phyloP scores from a whole-genome alignment of 352 stramenopile species.

The Globisporangium polare region DNA sequence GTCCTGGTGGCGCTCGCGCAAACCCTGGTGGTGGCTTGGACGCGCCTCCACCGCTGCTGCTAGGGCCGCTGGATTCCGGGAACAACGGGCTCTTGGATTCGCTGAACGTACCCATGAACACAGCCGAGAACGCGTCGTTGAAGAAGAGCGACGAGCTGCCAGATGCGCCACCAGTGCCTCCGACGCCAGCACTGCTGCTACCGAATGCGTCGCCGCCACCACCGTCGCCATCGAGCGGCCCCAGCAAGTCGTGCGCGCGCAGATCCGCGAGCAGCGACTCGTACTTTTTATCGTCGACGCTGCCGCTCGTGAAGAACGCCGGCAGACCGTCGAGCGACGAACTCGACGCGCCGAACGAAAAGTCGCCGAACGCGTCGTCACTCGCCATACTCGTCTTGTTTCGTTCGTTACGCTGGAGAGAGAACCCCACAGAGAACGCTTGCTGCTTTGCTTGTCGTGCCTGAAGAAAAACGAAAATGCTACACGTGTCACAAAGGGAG shows the following conservation, averaged over 20 bases:
- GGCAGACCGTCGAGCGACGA: slow-evolving; percentile 49
- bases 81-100: slow-evolving; percentile 22
- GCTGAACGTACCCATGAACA: slow-evolving; percentile 81
- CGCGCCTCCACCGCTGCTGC: slow-evolving; percentile 5
- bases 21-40: slow-evolving; percentile 53
- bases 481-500: background rate
- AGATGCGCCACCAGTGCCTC: slow-evolving; percentile 14
- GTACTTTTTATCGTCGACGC: slow-evolving; percentile 85
- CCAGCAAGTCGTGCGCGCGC: slow-evolving; percentile 77
- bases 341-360: slow-evolving; percentile 8
- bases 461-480: background rate
- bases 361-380: slow-evolving; percentile 22
- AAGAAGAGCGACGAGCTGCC: slow-evolving; percentile 76
- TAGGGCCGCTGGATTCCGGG: background rate
- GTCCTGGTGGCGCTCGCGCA: slow-evolving; percentile 42
- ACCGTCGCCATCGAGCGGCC: slow-evolving; percentile 42
- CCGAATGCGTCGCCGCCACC: slow-evolving; percentile 8
- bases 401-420: background rate
- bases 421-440: background rate
- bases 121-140: slow-evolving; percentile 80
- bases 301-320: slow-evolving; percentile 78
- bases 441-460: background rate
- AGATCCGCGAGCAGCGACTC: slow-evolving; percentile 82
- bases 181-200: slow-evolving; percentile 1
- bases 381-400: slow-evolving; percentile 26